These are phyloP conservation scores for Fusarium domesticum DNA, from an alignment of 2,329 filamentous ascomycete species.

Conservation along the genomic window DNA sequence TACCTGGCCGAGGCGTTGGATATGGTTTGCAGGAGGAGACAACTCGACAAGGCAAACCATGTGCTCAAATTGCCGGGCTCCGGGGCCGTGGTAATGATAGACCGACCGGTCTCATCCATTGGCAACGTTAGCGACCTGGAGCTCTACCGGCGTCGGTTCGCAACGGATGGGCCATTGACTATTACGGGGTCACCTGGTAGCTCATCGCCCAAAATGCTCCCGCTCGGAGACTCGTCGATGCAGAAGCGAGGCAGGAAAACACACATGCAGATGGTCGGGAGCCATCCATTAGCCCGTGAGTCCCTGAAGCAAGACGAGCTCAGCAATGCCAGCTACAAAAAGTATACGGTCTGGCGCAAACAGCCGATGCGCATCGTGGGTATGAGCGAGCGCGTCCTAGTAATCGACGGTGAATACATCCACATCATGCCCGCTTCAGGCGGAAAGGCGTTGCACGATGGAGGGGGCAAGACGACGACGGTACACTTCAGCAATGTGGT, in stretches of 20 bases:
- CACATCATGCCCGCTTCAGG: constrained; percentile 74
- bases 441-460: constrained; percentile 63
- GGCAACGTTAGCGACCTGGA: constrained; percentile 74
- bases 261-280: constrained; percentile 49
- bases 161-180: constrained; percentile 68
- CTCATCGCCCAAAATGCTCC: constrained; percentile 64
- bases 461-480: constrained; percentile 69
- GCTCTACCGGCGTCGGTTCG: constrained; percentile 70
- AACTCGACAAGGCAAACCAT: constrained; percentile 75
- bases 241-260: constrained; percentile 51
- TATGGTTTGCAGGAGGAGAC: constrained; percentile 70
- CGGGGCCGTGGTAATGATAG: constrained; percentile 70
- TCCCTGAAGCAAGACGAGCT: constrained; percentile 58
- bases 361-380: constrained; percentile 78
- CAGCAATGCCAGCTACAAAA: constrained; percentile 62
- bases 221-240: constrained; percentile 45
- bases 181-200: constrained; percentile 67
- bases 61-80: constrained; percentile 75
- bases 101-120: constrained; percentile 75
- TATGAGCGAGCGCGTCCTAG: constrained; percentile 70
- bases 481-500: constrained; percentile 81
- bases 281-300: constrained; percentile 66
- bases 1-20: constrained; percentile 82
- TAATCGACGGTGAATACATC: constrained; percentile 82
- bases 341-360: constrained; percentile 77